Percentiles rank a stretch among this genome's conserved stretches.
These are phyloP conservation scores for Solanum aculeatissimum DNA, from an alignment of 305 asterid genomes.

Conservation along the genomic window DNA sequence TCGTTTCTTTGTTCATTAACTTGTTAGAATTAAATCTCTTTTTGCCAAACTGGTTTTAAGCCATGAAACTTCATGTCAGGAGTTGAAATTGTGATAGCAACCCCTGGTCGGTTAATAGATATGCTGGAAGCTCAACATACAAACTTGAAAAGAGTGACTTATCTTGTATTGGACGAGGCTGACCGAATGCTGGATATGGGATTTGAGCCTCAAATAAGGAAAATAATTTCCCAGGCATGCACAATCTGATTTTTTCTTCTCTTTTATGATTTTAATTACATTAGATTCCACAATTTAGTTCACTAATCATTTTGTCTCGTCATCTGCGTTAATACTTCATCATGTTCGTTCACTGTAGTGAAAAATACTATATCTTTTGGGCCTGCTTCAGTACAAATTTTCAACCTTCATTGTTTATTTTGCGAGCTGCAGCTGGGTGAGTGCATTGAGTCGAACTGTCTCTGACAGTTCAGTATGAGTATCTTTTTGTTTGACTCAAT, in stretches of 20 bases:
- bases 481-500: neutral
- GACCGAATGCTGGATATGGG: conserved; percentile 99
- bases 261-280: neutral
- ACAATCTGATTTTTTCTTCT: neutral
- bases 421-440: neutral
- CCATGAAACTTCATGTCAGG: conserved; percentile 26
- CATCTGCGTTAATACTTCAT: neutral
- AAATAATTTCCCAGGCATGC: conserved; percentile 71
- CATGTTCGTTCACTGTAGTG: neutral
- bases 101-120: conserved; percentile 91
- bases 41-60: neutral
- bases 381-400: neutral
- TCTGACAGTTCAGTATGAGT: neutral
- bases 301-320: neutral
- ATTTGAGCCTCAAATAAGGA: conserved; percentile 93
- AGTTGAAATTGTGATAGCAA: conserved; percentile 85
- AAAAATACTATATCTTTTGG: neutral
- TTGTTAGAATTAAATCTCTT: neutral
- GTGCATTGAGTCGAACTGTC: neutral
- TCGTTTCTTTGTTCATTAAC: neutral
- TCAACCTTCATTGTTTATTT: neutral
- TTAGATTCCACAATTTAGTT: neutral
- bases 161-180: conserved; percentile 92
- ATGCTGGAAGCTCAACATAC: conserved; percentile 89
- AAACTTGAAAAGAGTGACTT: conserved; percentile 78